Percentiles rank a stretch among this genome's conserved stretches.
Conservation (phyloP, 2,329 filamentous ascomycete genomes). For the Ophidiomyces ophidiicola region DNA sequence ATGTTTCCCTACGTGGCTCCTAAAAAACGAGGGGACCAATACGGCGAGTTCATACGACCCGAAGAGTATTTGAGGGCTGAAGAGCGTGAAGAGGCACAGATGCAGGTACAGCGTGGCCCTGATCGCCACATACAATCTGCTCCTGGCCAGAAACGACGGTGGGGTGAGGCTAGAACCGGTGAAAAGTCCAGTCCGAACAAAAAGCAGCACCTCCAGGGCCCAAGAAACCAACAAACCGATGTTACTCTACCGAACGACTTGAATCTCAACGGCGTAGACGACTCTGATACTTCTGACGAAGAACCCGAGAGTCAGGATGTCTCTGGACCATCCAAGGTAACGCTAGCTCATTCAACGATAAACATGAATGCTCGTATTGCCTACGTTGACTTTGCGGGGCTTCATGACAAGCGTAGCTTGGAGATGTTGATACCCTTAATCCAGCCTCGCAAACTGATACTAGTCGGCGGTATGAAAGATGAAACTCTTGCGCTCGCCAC, state of each 20-base stretch:
- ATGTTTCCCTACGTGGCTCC: constrained; percentile 81
- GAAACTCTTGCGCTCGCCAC: constrained; percentile 69
- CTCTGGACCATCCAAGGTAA: constrained; percentile 63
- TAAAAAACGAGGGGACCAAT: constrained; percentile 72
- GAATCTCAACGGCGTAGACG: constrained; percentile 33
- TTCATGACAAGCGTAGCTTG: constrained; percentile 86
- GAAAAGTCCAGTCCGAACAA: constrained; percentile 43
- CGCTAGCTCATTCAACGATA: constrained; percentile 52
- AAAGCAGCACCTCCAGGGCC: constrained; percentile 41
- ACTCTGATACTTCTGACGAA: constrained; percentile 44
- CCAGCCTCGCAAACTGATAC: constrained; percentile 81
- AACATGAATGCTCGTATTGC: constrained; percentile 63
- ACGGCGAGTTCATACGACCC: constrained; percentile 82
- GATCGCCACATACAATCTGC: constrained; percentile 47
- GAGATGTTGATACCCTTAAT: constrained; percentile 93
- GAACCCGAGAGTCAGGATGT: constrained; percentile 38
- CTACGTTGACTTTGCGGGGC: constrained; percentile 79
- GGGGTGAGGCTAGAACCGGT: constrained; percentile 56
- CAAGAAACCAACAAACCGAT: constrained; percentile 27
- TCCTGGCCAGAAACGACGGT: constrained; percentile 86
- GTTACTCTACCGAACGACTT: constrained; percentile 31
- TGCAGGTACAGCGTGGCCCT: constrained; percentile 46
- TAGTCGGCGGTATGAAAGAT: constrained; percentile 66
- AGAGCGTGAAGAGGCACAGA: constrained; percentile 67
- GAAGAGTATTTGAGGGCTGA: constrained; percentile 91